phyloP scores from a whole-genome alignment of 768 basidiomycete species.

The Suillus hirtellus region DNA sequence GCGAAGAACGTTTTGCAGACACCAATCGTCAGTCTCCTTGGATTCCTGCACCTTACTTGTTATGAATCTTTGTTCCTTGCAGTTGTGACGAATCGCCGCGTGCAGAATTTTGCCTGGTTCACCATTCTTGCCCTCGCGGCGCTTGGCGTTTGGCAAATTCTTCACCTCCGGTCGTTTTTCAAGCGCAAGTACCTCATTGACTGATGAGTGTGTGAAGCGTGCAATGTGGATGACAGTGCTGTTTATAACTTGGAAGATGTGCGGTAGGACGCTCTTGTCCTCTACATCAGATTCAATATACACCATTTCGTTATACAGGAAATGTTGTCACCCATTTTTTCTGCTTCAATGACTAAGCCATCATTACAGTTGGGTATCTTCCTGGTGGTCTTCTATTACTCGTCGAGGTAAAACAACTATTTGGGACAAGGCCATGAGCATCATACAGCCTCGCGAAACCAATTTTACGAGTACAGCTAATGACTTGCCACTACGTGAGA shows the following conservation, averaged over 20 bases:
- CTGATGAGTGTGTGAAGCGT: constrained; percentile 30
- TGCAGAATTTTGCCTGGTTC: constrained; percentile 92
- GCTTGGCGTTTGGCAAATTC: constrained; percentile 91
- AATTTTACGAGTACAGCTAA: not conserved
- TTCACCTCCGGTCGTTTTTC: constrained; percentile 94
- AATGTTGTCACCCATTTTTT: not conserved
- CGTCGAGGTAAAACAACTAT: not conserved
- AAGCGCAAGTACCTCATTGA: constrained; percentile 95
- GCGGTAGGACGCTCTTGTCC: not conserved
- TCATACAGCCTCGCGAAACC: not conserved
- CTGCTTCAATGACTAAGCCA: not conserved
- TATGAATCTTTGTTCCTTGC: constrained; percentile 11
- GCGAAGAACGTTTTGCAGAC: constrained; percentile 84
- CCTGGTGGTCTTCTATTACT: not conserved
- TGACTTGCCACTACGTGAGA: not conserved
- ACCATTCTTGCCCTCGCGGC: constrained; percentile 59
- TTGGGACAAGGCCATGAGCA: not conserved
- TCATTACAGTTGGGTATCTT: not conserved
- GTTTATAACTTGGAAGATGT: constrained; percentile 1
- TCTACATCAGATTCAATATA: not conserved
- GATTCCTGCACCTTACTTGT: not conserved
- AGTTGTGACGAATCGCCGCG: constrained; percentile 92
- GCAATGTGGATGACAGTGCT: constrained; percentile 2
- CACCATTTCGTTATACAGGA: not conserved
- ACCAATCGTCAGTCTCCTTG: constrained; percentile 76